phyloP scores from a whole-genome alignment of 1,284 basidiomycete genomes.

The Violaceomyces palustris region DNA sequence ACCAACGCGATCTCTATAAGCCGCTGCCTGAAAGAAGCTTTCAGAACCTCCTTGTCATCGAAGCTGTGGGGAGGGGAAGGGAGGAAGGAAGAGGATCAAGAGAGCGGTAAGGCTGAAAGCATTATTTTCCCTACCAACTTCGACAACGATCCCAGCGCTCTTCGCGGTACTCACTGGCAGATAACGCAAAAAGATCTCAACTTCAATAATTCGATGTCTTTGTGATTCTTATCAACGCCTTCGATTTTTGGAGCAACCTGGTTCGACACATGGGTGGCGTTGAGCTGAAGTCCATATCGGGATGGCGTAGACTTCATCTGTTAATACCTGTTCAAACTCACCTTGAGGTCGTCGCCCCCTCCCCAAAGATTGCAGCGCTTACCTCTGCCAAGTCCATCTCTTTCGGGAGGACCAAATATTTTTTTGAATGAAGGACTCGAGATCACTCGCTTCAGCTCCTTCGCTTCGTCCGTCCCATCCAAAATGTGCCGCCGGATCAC shows the following conservation, averaged over 20 bases:
- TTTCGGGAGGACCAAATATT: conserved; percentile 64
- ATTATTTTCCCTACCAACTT: too few species aligned
- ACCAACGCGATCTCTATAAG: conserved; percentile 61
- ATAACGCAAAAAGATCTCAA: conserved; percentile 72
- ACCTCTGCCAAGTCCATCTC: background rate
- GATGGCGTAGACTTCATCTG: conserved; percentile 81
- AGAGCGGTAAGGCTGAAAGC: background rate
- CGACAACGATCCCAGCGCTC: too few species aligned
- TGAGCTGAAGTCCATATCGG: conserved; percentile 4
- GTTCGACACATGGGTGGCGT: too few species aligned
- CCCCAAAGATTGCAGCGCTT: conserved; percentile 57
- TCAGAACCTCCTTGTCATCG: conserved; percentile 67
- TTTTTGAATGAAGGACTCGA: conserved; percentile 64
- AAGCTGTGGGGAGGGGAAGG: conserved; percentile 59
- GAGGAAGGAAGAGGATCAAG: background rate
- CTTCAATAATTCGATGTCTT: conserved; percentile 80
- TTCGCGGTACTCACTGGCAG: conserved; percentile 62
- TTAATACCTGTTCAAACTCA: conserved; percentile 70
- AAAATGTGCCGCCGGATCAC: conserved; percentile 62
- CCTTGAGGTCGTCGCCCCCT: conserved; percentile 64
- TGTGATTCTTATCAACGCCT: conserved; percentile 75
- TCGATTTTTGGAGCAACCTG: conserved; percentile 25
- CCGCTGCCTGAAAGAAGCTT: conserved; percentile 64
- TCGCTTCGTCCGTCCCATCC: conserved; percentile 63
- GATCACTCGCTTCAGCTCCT: conserved; percentile 65